Evolutionary conservation across 495 filamentous ascomycete genomes (phyloP).

Genomic region (Penicillium bovifimosum): DNA sequence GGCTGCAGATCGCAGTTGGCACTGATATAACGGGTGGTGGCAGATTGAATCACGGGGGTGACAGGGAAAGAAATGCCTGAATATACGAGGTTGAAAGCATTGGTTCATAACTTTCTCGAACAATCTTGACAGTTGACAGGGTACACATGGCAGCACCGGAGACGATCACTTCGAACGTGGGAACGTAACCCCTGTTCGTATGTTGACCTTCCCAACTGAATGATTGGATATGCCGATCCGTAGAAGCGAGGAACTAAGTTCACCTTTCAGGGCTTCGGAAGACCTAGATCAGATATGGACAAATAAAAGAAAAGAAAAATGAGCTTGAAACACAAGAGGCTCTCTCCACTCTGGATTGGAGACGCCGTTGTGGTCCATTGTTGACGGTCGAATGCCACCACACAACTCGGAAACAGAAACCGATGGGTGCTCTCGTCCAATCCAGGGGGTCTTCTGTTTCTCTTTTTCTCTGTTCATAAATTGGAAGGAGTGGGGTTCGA

Average conservation of each 20-base stretch:
- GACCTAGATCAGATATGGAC: conserved; percentile 1
- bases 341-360: conserved; percentile 1
- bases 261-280: conserved; percentile 1
- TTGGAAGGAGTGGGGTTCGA: not conserved
- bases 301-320: not conserved
- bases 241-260: not conserved
- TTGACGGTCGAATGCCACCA: conserved; percentile 2
- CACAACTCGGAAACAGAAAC: conserved; percentile 10
- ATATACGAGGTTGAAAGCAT: not conserved
- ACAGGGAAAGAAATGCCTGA: not conserved
- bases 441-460: conserved; percentile 14
- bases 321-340: conserved; percentile 7
- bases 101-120: not conserved
- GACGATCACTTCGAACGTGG: not conserved
- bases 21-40: conserved; percentile 11
- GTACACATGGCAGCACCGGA: not conserved
- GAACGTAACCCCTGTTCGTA: not conserved
- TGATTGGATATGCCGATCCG: conserved; percentile 15
- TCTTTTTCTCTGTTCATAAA: not conserved
- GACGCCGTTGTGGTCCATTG: not conserved
- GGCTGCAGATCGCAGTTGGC: conserved; percentile 13
- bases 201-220: conserved; percentile 12
- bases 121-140: not conserved
- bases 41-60: conserved; percentile 2
- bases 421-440: conserved; percentile 10